Base-by-base conservation (phyloP, 108 stramenopile species). In the Fistulifera pelliculosa region DNA sequence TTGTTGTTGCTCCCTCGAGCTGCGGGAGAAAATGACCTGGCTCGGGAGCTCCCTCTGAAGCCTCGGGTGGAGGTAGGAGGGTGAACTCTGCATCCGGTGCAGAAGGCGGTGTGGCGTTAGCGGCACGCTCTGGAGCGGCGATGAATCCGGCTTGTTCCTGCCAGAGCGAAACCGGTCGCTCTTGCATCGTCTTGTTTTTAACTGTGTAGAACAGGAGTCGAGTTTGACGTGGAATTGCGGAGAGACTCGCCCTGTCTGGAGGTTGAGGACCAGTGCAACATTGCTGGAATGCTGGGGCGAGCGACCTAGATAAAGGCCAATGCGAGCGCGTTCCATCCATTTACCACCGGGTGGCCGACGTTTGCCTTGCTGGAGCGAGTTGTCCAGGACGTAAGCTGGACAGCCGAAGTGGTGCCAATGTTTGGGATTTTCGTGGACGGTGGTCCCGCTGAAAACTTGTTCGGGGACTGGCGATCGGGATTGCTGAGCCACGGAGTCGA, bases 371-470 rank as follows among this genome's bases (percentile, higher is more conserved):
- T 57, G 42, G 17, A 44, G 17, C 1, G 22, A 1, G 15, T 25
- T 8, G n/a, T 44, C 41, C 1, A 44, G 22, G 19, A 27, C 27
- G 19, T 57, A 57, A 5, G 42, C 43, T 13, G 56, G 67, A 42
- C 70, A 71, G 4, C 66, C 66, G 49, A 76, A 68, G 13, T 43
- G 49, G 24, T 61, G 49, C 39, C 53, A 66, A 17, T 65, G 47
- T 28, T 28, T 47, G 1, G 40, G 27, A 24, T 63, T 53, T 26
- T 15, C 11, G 26, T 12, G 0, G 41, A 31, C 18, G 40, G 41
- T 14, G 2, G 28, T 24, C 3, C 53, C 52, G 2, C 54, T 38
- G 38, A 66, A 69, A 16, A 48, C 7, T 66, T 66, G 38, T 8
- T 35, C 6, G 22, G 70, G 58, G 22, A 2, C 27, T 42, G 38